Conservation (phyloP, 495 filamentous ascomycete genomes). For the Penicillium salamii region DNA sequence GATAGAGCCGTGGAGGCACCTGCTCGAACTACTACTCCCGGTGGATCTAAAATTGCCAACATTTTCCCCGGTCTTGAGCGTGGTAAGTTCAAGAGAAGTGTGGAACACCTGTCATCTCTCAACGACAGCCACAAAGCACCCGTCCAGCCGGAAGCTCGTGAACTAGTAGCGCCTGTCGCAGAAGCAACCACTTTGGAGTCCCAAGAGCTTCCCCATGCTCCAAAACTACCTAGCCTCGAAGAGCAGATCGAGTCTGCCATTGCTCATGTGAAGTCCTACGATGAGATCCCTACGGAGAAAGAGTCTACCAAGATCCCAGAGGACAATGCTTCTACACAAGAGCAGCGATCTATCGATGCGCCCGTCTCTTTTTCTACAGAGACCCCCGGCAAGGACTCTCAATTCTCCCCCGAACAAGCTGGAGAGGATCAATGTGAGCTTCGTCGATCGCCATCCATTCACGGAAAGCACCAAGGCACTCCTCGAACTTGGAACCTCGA, state of each 20-base stretch:
- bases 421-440: conserved; percentile 24
- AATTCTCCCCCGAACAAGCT: conserved; percentile 16
- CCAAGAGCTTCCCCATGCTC: conserved; percentile 14
- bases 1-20: conserved; percentile 21
- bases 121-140: conserved; percentile 48
- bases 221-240: conserved; percentile 10
- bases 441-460: conserved; percentile 38
- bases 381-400: too few relatives aligned
- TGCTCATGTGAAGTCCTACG: conserved; percentile 7
- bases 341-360: conserved; percentile 17
- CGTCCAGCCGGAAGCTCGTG: conserved; percentile 39
- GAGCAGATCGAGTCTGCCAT: conserved; percentile 5
- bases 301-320: conserved; percentile 14
- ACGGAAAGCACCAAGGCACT: conserved; percentile 31
- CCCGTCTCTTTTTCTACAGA: conserved; percentile 37
- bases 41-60: conserved; percentile 33
- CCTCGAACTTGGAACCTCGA: conserved; percentile 34
- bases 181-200: conserved; percentile 41
- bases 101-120: conserved; percentile 26
- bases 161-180: conserved; percentile 49
- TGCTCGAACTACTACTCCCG: conserved; percentile 18
- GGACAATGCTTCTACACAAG: conserved; percentile 10
- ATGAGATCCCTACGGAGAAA: conserved; percentile 6
- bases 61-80: conserved; percentile 41
- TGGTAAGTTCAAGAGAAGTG: conserved; percentile 26